Evolutionary conservation across 179 eudicot genomes (phyloP).

Genomic region (Camellia oleifera): DNA sequence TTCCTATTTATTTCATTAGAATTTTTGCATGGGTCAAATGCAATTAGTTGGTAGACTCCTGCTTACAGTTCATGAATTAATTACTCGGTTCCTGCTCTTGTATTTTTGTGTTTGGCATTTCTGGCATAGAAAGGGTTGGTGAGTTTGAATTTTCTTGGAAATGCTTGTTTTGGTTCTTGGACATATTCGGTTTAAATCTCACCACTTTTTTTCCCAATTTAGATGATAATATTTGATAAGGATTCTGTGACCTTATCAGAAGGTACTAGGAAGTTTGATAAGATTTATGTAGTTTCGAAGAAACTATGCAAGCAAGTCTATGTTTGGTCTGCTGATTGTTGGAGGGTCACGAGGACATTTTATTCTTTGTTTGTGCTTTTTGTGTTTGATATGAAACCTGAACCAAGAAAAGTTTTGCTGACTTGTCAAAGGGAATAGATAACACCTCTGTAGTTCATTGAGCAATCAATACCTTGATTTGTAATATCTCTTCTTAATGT

Average conservation of each 20-base stretch:
- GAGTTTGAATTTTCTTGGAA: slow-evolving; percentile 1
- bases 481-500: not conserved
- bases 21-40: not conserved
- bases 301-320: not conserved
- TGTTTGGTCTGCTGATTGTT: not conserved
- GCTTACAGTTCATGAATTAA: not conserved
- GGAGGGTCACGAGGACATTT: not conserved
- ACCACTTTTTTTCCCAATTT: too few relatives aligned
- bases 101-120: not conserved
- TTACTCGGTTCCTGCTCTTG: not conserved
- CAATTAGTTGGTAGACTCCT: not conserved
- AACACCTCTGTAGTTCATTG: not conserved
- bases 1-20: not conserved
- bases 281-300: not conserved
- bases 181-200: too few relatives aligned
- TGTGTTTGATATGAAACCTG: not conserved
- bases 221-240: not conserved
- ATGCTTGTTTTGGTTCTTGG: not conserved
- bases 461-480: not conserved
- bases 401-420: not conserved
- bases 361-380: not conserved
- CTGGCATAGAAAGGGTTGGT: not conserved
- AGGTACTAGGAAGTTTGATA: not conserved
- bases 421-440: not conserved
- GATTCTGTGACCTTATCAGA: not conserved